Percentiles rank a stretch among this genome's conserved stretches.
phyloP scores from a whole-genome alignment of 768 basidiomycete genomes.

The Pleurotus ostreatus region DNA sequence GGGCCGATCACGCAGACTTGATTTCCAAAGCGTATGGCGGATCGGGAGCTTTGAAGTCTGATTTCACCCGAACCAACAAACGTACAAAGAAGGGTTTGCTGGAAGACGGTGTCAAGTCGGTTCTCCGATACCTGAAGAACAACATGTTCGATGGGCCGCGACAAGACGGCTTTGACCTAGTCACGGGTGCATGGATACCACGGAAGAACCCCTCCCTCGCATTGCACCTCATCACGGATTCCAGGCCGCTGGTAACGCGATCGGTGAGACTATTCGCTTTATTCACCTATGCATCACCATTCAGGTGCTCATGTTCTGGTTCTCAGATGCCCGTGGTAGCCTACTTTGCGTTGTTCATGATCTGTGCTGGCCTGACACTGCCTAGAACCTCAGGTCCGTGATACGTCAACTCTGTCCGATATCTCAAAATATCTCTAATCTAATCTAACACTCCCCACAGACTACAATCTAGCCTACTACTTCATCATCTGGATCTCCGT shows the following conservation, averaged over 20 bases:
- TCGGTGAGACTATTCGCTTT: slow-evolving; percentile 54
- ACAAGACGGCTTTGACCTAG: slow-evolving; percentile 91
- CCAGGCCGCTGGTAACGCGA: slow-evolving; percentile 77
- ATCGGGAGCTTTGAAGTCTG: slow-evolving; percentile 93
- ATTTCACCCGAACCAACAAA: slow-evolving; percentile 92
- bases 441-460: slow-evolving; percentile 32
- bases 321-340: slow-evolving; percentile 79
- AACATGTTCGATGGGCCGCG: slow-evolving; percentile 94
- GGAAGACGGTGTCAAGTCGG: slow-evolving; percentile 84
- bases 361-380: slow-evolving; percentile 79
- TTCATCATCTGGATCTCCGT: slow-evolving; percentile 77
- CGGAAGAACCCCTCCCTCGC: slow-evolving; percentile 67
- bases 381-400: slow-evolving; percentile 82
- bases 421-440: not conserved
- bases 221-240: slow-evolving; percentile 70
- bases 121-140: slow-evolving; percentile 88
- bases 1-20: slow-evolving; percentile 94
- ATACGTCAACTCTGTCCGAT: not conserved
- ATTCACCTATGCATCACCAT: not conserved
- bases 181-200: slow-evolving; percentile 91
- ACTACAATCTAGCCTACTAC: slow-evolving; percentile 83
- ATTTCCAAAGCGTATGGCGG: slow-evolving; percentile 92
- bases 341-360: slow-evolving; percentile 82
- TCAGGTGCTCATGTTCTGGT: not conserved
- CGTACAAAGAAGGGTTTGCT: slow-evolving; percentile 76